These are phyloP conservation scores for Neocatenulostroma microsporum DNA, from an alignment of 2,329 filamentous ascomycete genomes.

Conservation along the genomic window DNA sequence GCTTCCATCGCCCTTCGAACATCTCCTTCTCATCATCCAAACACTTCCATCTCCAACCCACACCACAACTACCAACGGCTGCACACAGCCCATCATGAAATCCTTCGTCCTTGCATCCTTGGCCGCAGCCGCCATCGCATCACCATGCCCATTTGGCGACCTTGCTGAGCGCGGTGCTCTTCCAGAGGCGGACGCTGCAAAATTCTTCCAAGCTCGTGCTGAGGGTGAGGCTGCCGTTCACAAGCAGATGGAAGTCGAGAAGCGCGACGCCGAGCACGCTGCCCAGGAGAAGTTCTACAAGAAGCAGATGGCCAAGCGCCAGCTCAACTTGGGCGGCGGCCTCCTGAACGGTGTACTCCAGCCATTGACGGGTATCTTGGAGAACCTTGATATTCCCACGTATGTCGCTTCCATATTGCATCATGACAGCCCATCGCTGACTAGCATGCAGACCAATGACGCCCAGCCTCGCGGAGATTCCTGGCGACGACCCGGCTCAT, in stretches of 20 bases:
- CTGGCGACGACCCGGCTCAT: conserved; percentile 19
- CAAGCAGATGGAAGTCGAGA: conserved; percentile 6
- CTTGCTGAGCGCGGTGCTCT: conserved; percentile 15
- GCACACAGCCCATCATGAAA: no score
- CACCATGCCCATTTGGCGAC: conserved; percentile 17
- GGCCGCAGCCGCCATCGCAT: conserved; percentile 5
- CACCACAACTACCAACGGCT: no score
- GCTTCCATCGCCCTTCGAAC: no score
- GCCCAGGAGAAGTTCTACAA: conserved; percentile 15
- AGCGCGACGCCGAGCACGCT: conserved; percentile 12
- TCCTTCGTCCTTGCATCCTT: conserved; percentile 3
- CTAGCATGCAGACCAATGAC: conserved; percentile 13
- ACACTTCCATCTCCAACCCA: no score
- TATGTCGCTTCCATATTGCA: no score
- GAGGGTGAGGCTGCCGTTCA: conserved; percentile 13
- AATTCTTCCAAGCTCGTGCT: conserved; percentile 15
- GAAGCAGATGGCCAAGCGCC: conserved; percentile 8
- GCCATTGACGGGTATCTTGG: conserved; percentile 19
- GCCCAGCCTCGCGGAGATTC: conserved; percentile 14
- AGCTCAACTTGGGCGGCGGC: conserved; percentile 14
- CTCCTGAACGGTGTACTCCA: conserved; percentile 20
- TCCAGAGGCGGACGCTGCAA: conserved; percentile 11
- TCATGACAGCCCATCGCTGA: no score
- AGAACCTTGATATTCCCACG: conserved; percentile 18
- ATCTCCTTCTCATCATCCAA: no score